These are phyloP conservation scores for Tylopilus sp. DNA, from an alignment of 768 basidiomycete genomes.

Conservation along the genomic window DNA sequence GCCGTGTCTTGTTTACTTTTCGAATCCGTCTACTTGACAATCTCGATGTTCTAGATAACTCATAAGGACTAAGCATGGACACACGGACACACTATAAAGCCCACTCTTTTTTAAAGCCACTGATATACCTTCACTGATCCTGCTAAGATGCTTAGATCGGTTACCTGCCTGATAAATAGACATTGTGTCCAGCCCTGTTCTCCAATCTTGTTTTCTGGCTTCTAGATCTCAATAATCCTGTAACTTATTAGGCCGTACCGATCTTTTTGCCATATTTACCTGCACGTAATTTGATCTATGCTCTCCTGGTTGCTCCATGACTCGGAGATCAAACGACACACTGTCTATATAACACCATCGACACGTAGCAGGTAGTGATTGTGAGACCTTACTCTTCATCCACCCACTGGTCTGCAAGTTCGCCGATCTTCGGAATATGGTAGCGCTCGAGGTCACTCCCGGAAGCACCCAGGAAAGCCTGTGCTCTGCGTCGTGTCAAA, in stretches of 20 bases:
- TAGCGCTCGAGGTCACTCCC: slow-evolving; percentile 50
- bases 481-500: slow-evolving; percentile 14
- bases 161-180: background rate
- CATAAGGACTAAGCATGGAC: background rate
- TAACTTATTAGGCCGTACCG: background rate
- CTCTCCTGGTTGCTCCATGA: background rate
- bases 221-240: background rate
- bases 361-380: background rate
- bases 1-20: background rate
- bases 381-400: slow-evolving; percentile 46
- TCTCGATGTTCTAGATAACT: background rate
- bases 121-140: too few relatives aligned
- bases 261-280: background rate
- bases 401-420: slow-evolving; percentile 67
- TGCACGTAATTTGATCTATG: background rate
- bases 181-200: background rate
- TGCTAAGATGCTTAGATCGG: too few relatives aligned
- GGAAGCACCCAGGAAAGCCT: slow-evolving; percentile 51
- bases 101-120: too few relatives aligned
- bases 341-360: background rate
- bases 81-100: background rate
- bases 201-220: background rate
- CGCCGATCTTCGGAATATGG: slow-evolving; percentile 60
- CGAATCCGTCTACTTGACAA: background rate
- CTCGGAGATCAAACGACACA: background rate